Conservation (phyloP, 768 basidiomycete genomes). For the Dendrothele bispora region DNA sequence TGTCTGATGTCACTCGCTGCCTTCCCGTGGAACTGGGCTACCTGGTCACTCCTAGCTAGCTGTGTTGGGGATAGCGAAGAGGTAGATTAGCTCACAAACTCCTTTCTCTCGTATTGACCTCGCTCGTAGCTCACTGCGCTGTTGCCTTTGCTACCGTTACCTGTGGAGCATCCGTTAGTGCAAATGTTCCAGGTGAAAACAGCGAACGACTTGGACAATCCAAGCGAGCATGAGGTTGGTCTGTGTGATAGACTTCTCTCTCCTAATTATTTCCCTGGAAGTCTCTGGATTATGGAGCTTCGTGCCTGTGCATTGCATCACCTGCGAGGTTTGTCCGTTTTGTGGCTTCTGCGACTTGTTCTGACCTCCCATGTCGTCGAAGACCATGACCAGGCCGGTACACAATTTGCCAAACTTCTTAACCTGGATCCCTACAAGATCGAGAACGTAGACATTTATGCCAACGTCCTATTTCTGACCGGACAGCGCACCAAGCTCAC, state of each 20-base stretch:
- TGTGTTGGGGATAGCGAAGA: conserved; percentile 85
- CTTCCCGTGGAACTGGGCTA: conserved; percentile 93
- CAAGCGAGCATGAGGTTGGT: conserved; percentile 81
- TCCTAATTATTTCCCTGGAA: conserved; percentile 74
- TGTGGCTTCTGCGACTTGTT: conserved; percentile 2
- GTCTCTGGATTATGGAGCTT: conserved; percentile 83
- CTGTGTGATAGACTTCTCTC: conserved; percentile 78
- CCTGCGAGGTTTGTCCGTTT: conserved; percentile 68
- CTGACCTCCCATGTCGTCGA: conserved; percentile 4
- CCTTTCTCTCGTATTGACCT: conserved; percentile 5
- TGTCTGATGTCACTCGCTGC: conserved; percentile 71
- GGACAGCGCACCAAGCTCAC: conserved; percentile 88
- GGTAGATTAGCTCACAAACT: conserved; percentile 38
- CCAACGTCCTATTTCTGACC: conserved; percentile 95
- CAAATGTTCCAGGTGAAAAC: conserved; percentile 84
- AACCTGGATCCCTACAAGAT: conserved; percentile 82
- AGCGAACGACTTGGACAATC: conserved; percentile 85
- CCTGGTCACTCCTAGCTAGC: conserved; percentile 82
- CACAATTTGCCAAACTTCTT: conserved; percentile 83
- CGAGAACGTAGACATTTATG: conserved; percentile 94
- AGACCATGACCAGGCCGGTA: conserved; percentile 90
- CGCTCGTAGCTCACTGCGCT: conserved; percentile 44
- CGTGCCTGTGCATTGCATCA: conserved; percentile 88
- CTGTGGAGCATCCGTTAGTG: conserved; percentile 48
- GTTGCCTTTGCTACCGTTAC: conserved; percentile 47